Conservation (phyloP, 2,329 filamentous ascomycete genomes). For the Fusarium sp. region DNA sequence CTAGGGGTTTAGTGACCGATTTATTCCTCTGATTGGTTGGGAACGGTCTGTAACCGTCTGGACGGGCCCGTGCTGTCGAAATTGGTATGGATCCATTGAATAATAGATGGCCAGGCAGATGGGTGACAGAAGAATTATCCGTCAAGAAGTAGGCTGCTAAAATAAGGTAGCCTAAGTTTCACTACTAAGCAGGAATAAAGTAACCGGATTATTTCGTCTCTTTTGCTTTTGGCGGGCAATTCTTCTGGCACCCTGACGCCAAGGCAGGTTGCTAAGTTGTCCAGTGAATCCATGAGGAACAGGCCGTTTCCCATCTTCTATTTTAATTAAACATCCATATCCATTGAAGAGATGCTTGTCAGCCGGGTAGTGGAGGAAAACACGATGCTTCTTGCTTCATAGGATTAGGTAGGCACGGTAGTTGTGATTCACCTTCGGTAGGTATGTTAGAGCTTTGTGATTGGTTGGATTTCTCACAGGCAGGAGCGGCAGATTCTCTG, state of each 20-base stretch:
- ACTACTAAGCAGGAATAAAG: background rate
- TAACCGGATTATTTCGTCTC: background rate
- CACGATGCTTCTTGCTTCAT: too few species aligned
- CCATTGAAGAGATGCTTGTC: too few species aligned
- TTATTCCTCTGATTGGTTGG: conserved; percentile 8
- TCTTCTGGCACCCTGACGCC: too few species aligned
- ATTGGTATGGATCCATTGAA: background rate
- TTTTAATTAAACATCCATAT: too few species aligned
- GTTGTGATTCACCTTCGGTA: background rate
- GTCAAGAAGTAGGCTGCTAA: background rate
- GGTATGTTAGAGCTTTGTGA: conserved; percentile 9
- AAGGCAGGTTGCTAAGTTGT: background rate
- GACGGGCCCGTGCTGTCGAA: background rate
- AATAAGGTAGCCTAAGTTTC: background rate
- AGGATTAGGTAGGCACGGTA: background rate
- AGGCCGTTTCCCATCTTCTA: background rate
- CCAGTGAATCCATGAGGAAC: background rate
- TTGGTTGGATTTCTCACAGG: conserved; percentile 19
- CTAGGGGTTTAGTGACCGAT: background rate
- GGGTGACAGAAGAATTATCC: background rate
- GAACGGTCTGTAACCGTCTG: background rate
- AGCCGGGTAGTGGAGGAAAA: too few species aligned
- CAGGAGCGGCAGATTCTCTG: conserved; percentile 4
- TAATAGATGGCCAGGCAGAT: background rate
- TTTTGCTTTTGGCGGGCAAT: too few species aligned